These are phyloP conservation scores for Helicocarpus griseus DNA, from an alignment of 2,329 filamentous ascomycete genomes.

Conservation along the genomic window DNA sequence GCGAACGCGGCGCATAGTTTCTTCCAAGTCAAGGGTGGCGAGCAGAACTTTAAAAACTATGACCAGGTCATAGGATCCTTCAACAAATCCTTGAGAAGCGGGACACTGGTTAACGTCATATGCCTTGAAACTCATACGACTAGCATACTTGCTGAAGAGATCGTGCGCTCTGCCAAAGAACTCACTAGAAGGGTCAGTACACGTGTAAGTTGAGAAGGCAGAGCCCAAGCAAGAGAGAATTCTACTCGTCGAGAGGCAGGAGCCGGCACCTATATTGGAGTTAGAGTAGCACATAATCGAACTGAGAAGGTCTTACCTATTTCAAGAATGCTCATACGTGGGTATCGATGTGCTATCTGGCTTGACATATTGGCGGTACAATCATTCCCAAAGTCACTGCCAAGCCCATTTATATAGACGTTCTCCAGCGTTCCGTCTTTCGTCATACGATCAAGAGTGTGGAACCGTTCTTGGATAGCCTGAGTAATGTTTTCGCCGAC, in stretches of 20 bases:
- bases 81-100: constrained; percentile 25
- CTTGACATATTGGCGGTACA: constrained; percentile 21
- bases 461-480: constrained; percentile 22
- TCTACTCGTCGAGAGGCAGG: constrained; percentile 31
- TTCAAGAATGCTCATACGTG: constrained; percentile 36
- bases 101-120: constrained; percentile 27
- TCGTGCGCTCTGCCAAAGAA: constrained; percentile 32
- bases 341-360: constrained; percentile 32
- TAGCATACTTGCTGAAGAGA: constrained; percentile 17
- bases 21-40: constrained; percentile 22
- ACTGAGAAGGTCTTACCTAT: constrained; percentile 14
- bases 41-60: constrained; percentile 34
- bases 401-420: constrained; percentile 10
- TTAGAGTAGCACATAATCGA: too few relatives aligned
- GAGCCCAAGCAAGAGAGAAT: constrained; percentile 25
- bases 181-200: constrained; percentile 35
- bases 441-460: constrained; percentile 21
- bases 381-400: constrained; percentile 10
- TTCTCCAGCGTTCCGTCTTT: constrained; percentile 8
- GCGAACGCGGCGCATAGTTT: constrained; percentile 25
- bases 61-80: constrained; percentile 28
- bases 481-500: constrained; percentile 23
- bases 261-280: constrained; percentile 33
- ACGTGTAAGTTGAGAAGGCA: constrained; percentile 34
- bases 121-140: constrained; percentile 25